Conservation (phyloP, 345 rosid genomes). For the Conringia planisiliqua region DNA sequence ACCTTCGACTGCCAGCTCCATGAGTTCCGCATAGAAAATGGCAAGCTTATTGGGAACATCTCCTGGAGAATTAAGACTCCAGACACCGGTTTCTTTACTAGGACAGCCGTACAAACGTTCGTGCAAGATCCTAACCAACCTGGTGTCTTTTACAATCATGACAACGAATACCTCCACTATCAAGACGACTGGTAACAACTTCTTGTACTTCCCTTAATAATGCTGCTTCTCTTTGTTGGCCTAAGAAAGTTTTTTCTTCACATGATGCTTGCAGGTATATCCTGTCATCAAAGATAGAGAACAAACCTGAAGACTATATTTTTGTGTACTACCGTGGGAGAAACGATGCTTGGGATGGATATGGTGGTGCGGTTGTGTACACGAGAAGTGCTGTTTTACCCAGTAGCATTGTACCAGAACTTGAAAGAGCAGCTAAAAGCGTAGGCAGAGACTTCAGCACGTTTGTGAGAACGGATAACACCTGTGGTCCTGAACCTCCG, state of each 20-base stretch:
- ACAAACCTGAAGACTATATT: constrained; percentile 64
- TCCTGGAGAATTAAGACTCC: constrained; percentile 80
- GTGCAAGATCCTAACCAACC: constrained; percentile 77
- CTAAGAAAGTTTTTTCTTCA: neutral
- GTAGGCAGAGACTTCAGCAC: constrained; percentile 79
- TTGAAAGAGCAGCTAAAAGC: constrained; percentile 70
- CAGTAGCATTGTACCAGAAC: constrained; percentile 69
- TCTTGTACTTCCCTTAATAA: neutral
- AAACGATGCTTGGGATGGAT: constrained; percentile 99
- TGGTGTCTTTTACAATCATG: constrained; percentile 75
- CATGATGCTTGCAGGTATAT: constrained; percentile 63
- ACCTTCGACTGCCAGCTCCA: constrained; percentile 83
- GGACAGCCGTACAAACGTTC: constrained; percentile 63
- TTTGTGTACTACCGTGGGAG: constrained; percentile 85
- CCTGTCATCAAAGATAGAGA: constrained; percentile 71
- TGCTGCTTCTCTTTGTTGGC: neutral
- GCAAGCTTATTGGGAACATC: constrained; percentile 72
- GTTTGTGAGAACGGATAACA: constrained; percentile 66
- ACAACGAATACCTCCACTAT: constrained; percentile 91
- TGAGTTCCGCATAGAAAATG: constrained; percentile 69
- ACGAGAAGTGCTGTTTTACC: constrained; percentile 79
- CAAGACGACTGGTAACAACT: constrained; percentile 86
- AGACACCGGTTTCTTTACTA: constrained; percentile 74
- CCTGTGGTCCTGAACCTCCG: constrained; percentile 91
- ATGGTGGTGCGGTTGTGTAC: constrained; percentile 92